phyloP scores from a whole-genome alignment of 2,329 filamentous ascomycete species.

The Pestalotiopsis sp. region DNA sequence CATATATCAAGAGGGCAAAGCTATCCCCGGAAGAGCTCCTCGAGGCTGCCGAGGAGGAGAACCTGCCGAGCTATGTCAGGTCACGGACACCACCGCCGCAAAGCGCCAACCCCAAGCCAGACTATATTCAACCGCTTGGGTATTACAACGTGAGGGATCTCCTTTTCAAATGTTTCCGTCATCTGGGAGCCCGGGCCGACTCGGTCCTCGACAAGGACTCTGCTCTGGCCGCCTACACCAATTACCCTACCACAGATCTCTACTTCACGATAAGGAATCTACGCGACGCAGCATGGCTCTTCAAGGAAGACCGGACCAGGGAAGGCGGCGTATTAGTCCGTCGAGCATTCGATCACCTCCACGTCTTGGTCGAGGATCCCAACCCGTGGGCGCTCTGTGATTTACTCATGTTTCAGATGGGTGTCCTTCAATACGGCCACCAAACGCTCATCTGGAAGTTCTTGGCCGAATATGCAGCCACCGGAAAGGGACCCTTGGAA shows the following conservation, averaged over 20 bases:
- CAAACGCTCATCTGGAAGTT: slow-evolving; percentile 13
- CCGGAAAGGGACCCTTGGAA: background rate
- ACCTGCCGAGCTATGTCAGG: background rate
- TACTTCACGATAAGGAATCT: slow-evolving; percentile 6
- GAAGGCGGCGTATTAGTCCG: slow-evolving; percentile 8
- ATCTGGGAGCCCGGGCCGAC: background rate
- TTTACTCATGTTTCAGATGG: slow-evolving; percentile 12
- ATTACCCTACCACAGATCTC: slow-evolving; percentile 8
- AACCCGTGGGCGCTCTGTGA: slow-evolving; percentile 7
- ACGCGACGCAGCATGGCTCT: slow-evolving; percentile 11
- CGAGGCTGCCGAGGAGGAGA: background rate
- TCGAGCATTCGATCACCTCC: slow-evolving; percentile 7
- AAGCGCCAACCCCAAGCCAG: background rate
- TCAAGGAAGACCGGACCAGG: background rate
- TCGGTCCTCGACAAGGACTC: background rate
- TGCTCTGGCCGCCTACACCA: slow-evolving; percentile 1
- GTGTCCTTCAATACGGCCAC: slow-evolving; percentile 6
- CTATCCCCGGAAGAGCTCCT: slow-evolving; percentile 4
- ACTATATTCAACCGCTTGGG: background rate
- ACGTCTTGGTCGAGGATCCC: slow-evolving; percentile 7
- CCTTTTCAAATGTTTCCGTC: slow-evolving; percentile 5
- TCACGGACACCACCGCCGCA: slow-evolving; percentile 5
- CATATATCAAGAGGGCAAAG: slow-evolving; percentile 20
- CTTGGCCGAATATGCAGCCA: slow-evolving; percentile 5
- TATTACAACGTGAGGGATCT: slow-evolving; percentile 1